phyloP scores from a whole-genome alignment of 2,329 filamentous ascomycete genomes.

The Fusarium floridanum region DNA sequence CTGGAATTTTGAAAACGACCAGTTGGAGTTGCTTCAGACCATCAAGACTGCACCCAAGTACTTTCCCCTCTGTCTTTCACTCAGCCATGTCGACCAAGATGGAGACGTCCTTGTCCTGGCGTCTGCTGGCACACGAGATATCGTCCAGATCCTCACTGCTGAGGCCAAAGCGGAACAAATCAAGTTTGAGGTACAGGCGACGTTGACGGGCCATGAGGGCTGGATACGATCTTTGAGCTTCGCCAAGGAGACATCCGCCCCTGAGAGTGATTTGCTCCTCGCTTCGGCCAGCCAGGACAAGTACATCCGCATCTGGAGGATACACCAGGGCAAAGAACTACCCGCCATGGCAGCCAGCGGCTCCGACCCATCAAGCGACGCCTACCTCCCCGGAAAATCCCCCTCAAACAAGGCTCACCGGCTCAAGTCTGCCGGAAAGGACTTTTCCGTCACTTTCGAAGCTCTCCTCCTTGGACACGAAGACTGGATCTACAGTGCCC shows the following conservation, averaged over 20 bases:
- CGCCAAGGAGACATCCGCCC: constrained; percentile 68
- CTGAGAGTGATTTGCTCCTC: constrained; percentile 78
- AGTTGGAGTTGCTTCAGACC: constrained; percentile 72
- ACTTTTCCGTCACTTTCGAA: constrained; percentile 91
- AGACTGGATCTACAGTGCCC: constrained; percentile 95
- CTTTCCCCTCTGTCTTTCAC: constrained; percentile 82
- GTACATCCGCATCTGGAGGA: constrained; percentile 93
- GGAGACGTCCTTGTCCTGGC: constrained; percentile 76
- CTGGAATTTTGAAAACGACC: constrained; percentile 74
- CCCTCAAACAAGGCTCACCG: constrained; percentile 91
- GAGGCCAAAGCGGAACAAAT: constrained; percentile 54
- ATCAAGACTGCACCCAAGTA: constrained; percentile 82
- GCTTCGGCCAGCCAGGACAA: constrained; percentile 98
- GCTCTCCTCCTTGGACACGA: constrained; percentile 94
- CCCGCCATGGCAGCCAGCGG: constrained; percentile 66
- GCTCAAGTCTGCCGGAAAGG: constrained; percentile 71
- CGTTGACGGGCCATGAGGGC: constrained; percentile 89
- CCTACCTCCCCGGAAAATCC: constrained; percentile 75
- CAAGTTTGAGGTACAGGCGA: constrained; percentile 79
- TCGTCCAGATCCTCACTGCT: constrained; percentile 83
- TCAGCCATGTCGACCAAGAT: constrained; percentile 69
- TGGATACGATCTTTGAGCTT: constrained; percentile 94
- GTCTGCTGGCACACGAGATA: constrained; percentile 85
- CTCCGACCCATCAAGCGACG: constrained; percentile 69
- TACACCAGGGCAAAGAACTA: constrained; percentile 78